Evolutionary conservation across 495 filamentous ascomycete genomes (phyloP).

Genomic region (Penicillium bialowiezense): DNA sequence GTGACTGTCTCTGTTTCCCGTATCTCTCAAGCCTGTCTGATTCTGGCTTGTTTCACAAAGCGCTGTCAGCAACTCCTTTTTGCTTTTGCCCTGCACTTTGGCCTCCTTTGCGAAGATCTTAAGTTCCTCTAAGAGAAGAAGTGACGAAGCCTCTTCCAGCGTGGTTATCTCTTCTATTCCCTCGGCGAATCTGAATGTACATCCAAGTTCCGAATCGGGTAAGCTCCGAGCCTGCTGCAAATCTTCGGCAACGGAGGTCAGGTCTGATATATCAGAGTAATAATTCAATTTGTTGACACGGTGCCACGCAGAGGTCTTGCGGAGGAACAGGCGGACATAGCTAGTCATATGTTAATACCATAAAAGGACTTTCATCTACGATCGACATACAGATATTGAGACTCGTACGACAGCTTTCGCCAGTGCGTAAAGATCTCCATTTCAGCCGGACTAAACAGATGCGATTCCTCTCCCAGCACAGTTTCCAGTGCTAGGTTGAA

Average conservation of each 20-base stretch:
- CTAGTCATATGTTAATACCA: slow-evolving; percentile 31
- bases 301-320: slow-evolving; percentile 94
- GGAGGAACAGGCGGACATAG: slow-evolving; percentile 90
- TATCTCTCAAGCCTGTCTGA: slow-evolving; percentile 68
- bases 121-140: slow-evolving; percentile 82
- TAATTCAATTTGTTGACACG: slow-evolving; percentile 74
- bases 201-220: slow-evolving; percentile 45
- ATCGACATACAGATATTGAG: slow-evolving; percentile 78
- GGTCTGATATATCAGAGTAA: slow-evolving; percentile 77
- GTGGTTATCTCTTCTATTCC: slow-evolving; percentile 68
- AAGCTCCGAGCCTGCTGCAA: slow-evolving; percentile 48
- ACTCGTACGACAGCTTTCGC: slow-evolving; percentile 73
- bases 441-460: slow-evolving; percentile 83
- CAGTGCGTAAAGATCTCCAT: slow-evolving; percentile 74
- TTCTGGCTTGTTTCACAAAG: slow-evolving; percentile 67
- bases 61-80: slow-evolving; percentile 71
- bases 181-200: slow-evolving; percentile 75
- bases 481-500: slow-evolving; percentile 93
- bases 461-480: slow-evolving; percentile 83
- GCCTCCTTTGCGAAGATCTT: slow-evolving; percentile 82
- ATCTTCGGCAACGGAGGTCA: slow-evolving; percentile 58
- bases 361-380: neutral
- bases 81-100: slow-evolving; percentile 86
- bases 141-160: slow-evolving; percentile 79
- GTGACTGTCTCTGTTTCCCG: slow-evolving; percentile 56